Evolutionary conservation across 1,284 basidiomycete genomes (phyloP), one percentile per base, ranked within the genome.

Genomic region (Trametes sp.): DNA sequence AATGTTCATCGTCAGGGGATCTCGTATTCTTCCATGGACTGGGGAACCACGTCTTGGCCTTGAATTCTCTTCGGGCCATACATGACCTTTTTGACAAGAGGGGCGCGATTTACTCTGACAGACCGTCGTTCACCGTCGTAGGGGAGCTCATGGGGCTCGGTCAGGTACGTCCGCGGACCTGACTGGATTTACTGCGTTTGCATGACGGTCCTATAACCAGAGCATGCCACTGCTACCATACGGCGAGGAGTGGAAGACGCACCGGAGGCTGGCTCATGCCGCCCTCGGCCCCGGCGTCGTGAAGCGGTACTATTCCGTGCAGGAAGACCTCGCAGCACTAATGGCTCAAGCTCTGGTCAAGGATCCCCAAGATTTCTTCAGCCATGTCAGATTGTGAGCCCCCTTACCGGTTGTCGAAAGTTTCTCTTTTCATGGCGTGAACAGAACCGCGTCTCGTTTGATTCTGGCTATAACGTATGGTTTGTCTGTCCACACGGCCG

Each of bases 121-220:
- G 79, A 10, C 78, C 79, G 0, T 52, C 46, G 1, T 77, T 79
- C 48, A 75, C 73, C 1, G 73, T 78, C 33, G 73, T 72, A 3
- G 71, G 77, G 6, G 76, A 79, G 54, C 70, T 80, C n/a, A 78
- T 78, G 74, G 69, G 63, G 4, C 59, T 77, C 4, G 64, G 69
- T 35, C 63, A 72, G 26, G 77, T 77, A 31, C 26, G 58, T 59
- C 19, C 26, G 35, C n/a, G n/a, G n/a, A n/a, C n/a, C n/a, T n/a
- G n/a, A n/a, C n/a, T n/a, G n/a, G n/a, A n/a, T n/a, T n/a, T n/a
- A n/a, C n/a, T n/a, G n/a, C n/a, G n/a, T n/a, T n/a, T n/a, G n/a
- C n/a, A n/a, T 21, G 29, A 23, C 13, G 26, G 4, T 10, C n/a
- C 19, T 11, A 16, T 19, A 28, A 7, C 55, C 48, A 71, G 70